Base-by-base conservation (phyloP, 1,284 basidiomycete genomes). In the Leccinum brunneo-olivaceum region DNA sequence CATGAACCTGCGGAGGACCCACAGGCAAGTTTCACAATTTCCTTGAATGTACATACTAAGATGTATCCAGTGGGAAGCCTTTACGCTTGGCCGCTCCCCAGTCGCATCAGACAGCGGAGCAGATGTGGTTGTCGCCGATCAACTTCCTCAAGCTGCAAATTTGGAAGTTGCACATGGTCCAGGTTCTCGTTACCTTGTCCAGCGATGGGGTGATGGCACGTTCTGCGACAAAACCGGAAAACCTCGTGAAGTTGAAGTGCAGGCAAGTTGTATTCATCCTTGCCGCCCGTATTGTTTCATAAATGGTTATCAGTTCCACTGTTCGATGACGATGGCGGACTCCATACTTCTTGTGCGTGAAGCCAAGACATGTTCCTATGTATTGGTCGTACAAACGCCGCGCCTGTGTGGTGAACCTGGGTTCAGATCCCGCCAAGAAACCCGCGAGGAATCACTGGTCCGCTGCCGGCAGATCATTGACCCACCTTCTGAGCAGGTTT, bases 321-420 rank as follows among this genome's bases (percentile, higher is more conserved):
- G 93, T 68, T 90, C 88, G 49, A 90, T 90, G 84, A 86, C 85
- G 43, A 86, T 85, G 66, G 80, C 85, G 30, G 85, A 90, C 66
- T 78, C 76, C 12, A 90, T 96, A 57, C 77, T 90, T 42, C 84
- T 93, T 58, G 82, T 97, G 56, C 91, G 93, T 61, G 93, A 97
- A 70, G 77, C 90, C 16, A 85, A 85, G 58, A 93, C 84, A 23
- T 90, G 93, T 65, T 82, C 86, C 54, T 96, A 97, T 63, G 80
- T 95, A 39, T 73, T 97, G 45, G 86, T 95, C 52, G 83, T 97
- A 47, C 86, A 95, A 63, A 94, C 91, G 1, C 92, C 93, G 24
- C 84, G 91, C 45, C 73, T 97, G 18, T 97, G 93, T 60, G 80
- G 81, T 44, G 84, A 94, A 57, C 91, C 91, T 11, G 89, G 91